phyloP scores from a whole-genome alignment of 2,329 filamentous ascomycete genomes.

The Fusarium siculi region DNA sequence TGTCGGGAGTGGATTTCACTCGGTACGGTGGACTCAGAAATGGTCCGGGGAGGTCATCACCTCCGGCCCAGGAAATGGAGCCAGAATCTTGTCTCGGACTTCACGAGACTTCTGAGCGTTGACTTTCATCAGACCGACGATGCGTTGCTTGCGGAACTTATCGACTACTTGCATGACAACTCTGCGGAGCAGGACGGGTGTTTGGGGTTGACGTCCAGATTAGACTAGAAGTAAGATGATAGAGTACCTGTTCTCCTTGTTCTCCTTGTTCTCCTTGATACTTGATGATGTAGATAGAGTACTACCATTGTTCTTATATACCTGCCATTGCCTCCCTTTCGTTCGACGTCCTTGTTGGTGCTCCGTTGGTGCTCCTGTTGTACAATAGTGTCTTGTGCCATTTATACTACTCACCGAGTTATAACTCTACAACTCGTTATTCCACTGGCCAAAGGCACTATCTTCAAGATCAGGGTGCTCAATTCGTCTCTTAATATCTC shows the following conservation, averaged over 20 bases:
- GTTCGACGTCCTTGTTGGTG: fast-evolving
- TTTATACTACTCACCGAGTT: background rate
- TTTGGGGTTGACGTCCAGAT: fast-evolving
- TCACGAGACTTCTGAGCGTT: background rate
- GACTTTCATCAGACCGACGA: background rate
- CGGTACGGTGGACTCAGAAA: background rate
- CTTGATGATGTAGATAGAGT: fast-evolving
- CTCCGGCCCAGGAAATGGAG: background rate
- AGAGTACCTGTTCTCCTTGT: no score
- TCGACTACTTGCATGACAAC: background rate
- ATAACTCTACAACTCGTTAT: background rate
- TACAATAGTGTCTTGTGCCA: background rate
- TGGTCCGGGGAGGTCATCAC: conserved; percentile 1
- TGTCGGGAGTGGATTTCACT: background rate
- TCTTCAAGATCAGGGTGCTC: background rate
- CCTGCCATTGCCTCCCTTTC: background rate
- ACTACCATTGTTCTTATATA: fast-evolving
- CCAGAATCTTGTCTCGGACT: background rate
- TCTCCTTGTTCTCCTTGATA: background rate
- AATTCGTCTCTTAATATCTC: background rate
- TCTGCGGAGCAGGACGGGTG: background rate
- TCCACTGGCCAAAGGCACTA: background rate
- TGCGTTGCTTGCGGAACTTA: fast-evolving
- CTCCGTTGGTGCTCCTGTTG: fast-evolving
- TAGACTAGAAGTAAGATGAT: fast-evolving